Evolutionary conservation across 441 rosid genomes (phyloP).

Genomic region (Francoa sonchifolia): DNA sequence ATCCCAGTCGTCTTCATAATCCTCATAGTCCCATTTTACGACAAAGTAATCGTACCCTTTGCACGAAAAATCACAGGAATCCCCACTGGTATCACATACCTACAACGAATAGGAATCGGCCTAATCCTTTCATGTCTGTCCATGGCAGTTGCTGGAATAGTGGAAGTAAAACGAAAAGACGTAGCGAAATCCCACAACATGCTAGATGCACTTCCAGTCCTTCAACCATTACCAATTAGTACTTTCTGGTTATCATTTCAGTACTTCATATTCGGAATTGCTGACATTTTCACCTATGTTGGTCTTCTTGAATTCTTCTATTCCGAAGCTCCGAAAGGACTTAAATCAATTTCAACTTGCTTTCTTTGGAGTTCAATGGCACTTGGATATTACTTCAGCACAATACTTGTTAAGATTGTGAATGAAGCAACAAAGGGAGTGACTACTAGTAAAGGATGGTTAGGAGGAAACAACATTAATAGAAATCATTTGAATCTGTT

Average conservation of each 20-base stretch:
- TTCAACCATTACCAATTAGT: slow-evolving; percentile 39
- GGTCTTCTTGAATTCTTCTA: slow-evolving; percentile 52
- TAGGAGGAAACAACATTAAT: slow-evolving; percentile 49
- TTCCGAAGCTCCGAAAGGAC: slow-evolving; percentile 40
- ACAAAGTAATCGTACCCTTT: slow-evolving; percentile 28
- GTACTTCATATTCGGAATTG: slow-evolving; percentile 46
- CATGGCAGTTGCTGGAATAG: slow-evolving; percentile 37
- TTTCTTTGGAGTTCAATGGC: slow-evolving; percentile 58
- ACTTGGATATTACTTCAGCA: slow-evolving; percentile 36
- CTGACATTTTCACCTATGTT: slow-evolving; percentile 45
- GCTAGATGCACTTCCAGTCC: slow-evolving; percentile 33
- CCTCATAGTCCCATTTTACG: slow-evolving; percentile 35
- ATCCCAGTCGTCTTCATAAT: slow-evolving; percentile 35
- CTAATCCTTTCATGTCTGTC: slow-evolving; percentile 33
- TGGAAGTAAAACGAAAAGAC: slow-evolving; percentile 36
- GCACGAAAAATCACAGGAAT: slow-evolving; percentile 31
- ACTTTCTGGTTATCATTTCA: slow-evolving; percentile 46
- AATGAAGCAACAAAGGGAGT: slow-evolving; percentile 26
- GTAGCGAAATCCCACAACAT: slow-evolving; percentile 36
- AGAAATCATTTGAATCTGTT: slow-evolving; percentile 47
- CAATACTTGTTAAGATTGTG: slow-evolving; percentile 34
- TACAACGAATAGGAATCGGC: slow-evolving; percentile 49
- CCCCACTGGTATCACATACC: slow-evolving; percentile 38
- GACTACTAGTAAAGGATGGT: slow-evolving; percentile 41
- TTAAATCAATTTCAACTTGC: slow-evolving; percentile 44